Evolutionary conservation across 148 eudicot genomes (phyloP), one percentile per base, ranked within the genome.

Genomic region (Linanthus parryae): DNA sequence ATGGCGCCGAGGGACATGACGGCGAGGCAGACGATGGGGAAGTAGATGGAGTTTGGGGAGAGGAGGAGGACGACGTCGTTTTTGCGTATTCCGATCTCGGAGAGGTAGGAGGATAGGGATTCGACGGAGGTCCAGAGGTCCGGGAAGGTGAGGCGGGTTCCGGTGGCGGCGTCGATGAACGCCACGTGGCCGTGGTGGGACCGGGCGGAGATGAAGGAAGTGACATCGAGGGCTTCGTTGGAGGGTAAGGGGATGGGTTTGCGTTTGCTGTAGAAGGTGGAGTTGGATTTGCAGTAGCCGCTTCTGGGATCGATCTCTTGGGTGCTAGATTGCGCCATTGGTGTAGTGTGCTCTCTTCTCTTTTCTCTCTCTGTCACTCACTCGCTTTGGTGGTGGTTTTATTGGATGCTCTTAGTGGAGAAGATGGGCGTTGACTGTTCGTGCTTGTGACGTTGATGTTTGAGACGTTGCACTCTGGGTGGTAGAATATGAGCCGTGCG

Each of bases 151-250:
- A 92, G 65, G 48, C 27, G 62, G 25, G 27, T 59, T 29, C 76
- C 83, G 20, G 94, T 64, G 64, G 77, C 9, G 43, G 96, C 90
- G 69, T 92, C 99, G 65, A 92, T 74, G 88, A 81, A 80, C 19
- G 96, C 96, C 33, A 72, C 63, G 25, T 48, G 48, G 40, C 71
- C 76, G 19, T 25, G 52, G 75, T 92, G 96, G 16, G 91, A 52
- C 8, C 82, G 85, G 22, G 99, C 65, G 12, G 99, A 77, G 70
- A 92, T 87, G 82, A 92, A 92, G 54, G 95, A 81, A 19, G 95
- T 77, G 50, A 86, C 73, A 61, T 81, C 82, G 15, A 84, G 50
- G 22, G 68, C 28, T 0, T 57, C 35, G 48, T 64, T 81, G 3
- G 86, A 44, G 0, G 97, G 96, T 3, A 87, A 55, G 0, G 95